Base-by-base conservation (phyloP, 768 basidiomycete genomes). In the Tulasnella sp. region DNA sequence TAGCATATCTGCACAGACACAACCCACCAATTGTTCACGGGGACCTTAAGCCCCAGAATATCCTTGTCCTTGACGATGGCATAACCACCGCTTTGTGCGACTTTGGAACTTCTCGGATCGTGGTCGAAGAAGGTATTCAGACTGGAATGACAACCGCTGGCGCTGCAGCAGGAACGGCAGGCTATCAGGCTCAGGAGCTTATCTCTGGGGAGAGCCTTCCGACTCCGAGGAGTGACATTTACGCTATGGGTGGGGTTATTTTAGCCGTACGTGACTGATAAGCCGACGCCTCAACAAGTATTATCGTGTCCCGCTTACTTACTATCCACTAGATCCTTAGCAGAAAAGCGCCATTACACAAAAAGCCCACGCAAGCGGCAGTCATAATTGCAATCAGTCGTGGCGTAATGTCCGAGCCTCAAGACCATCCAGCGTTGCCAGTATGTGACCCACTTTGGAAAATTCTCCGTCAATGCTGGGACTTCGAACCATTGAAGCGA, bases 1-100 rank as follows among this genome's bases (percentile, higher is more conserved):
- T 83, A 20, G 40, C 41, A 11, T 82, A 83, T 75, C n/a, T 83
- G 8, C 82, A 83, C 64, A 75, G 20, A 24, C 75, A 28, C 31
- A 28, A 48, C 37, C 81, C 78, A 40, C 54, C 79, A 4, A 64
- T 83, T 7, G 82, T 78, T n/a, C 82, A 83, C 48, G 82, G 82
- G 4, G 82, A 83, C 58, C 50, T 83, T 22, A 82, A 82, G 72
- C 60, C n/a, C 46, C 54, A 78, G 24, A 78, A 78, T 31, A 54
- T 78, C 18, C 41, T 78, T n/a, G 18, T 78, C 18, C 46, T 50
- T 37, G 48, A 54, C 54, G 34, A 78, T 20, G 14, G 16, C 16
- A 31, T n/a, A 5, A n/a, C 41, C n/a, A 50, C 77, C 6, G 40
- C 40, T 18, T 40, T 78, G 34, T 78, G 77, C 34, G 77, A 78